phyloP scores from a whole-genome alignment of 2,329 filamentous ascomycete species.

The Colletotrichum cordylinicola region DNA sequence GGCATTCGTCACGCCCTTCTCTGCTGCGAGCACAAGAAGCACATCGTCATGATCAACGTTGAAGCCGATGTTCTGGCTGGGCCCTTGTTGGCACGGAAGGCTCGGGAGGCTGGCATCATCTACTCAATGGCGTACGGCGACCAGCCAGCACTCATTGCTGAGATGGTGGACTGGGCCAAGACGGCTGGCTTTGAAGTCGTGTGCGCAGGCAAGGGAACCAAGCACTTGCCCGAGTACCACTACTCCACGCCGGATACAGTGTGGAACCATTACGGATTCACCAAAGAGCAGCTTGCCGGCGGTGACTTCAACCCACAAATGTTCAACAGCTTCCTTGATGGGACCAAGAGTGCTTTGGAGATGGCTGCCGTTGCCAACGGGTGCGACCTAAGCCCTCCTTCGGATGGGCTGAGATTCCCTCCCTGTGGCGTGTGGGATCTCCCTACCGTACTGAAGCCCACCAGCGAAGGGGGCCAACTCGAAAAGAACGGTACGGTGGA shows the following conservation, averaged over 20 bases:
- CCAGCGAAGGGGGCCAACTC: slow-evolving; percentile 43
- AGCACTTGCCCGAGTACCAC: slow-evolving; percentile 50
- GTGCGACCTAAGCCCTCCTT: slow-evolving; percentile 45
- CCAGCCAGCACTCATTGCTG: slow-evolving; percentile 48
- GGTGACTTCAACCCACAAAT: slow-evolving; percentile 52
- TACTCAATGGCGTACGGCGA: slow-evolving; percentile 54
- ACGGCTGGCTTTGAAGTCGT: slow-evolving; percentile 49
- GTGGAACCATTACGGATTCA: slow-evolving; percentile 52
- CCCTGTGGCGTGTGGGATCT: slow-evolving; percentile 49
- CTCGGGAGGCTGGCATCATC: slow-evolving; percentile 49
- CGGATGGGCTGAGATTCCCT: slow-evolving; percentile 45
- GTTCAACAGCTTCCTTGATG: slow-evolving; percentile 54
- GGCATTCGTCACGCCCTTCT: slow-evolving; percentile 38
- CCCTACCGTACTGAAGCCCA: slow-evolving; percentile 44
- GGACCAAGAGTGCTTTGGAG: slow-evolving; percentile 51
- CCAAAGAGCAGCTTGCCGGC: slow-evolving; percentile 44
- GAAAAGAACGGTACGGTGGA: slow-evolving; percentile 48
- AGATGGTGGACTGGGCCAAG: slow-evolving; percentile 48
- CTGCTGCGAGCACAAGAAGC: slow-evolving; percentile 52
- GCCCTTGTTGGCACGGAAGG: slow-evolving; percentile 43
- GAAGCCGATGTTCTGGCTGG: slow-evolving; percentile 50
- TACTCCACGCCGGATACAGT: slow-evolving; percentile 51
- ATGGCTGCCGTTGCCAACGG: slow-evolving; percentile 54
- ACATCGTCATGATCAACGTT: slow-evolving; percentile 54
- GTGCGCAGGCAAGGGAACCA: slow-evolving; percentile 51